Conservation (phyloP, 495 filamentous ascomycete genomes). For the Tuber microsphaerosporum region DNA sequence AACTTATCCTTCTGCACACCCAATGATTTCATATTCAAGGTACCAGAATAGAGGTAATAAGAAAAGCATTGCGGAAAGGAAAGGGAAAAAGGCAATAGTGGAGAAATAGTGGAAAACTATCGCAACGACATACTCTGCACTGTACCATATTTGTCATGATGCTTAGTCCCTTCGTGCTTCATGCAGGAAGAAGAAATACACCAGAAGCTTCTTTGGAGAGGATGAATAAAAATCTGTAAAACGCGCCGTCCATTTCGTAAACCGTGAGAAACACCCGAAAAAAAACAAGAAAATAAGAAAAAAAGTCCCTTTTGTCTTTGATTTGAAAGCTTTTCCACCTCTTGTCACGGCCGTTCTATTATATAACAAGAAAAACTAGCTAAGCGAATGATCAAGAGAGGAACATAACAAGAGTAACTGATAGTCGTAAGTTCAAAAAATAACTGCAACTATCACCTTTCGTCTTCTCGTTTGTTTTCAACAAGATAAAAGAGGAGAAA, state of each 20-base stretch:
- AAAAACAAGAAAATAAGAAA: constrained; percentile 9
- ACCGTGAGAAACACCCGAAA: constrained; percentile 28
- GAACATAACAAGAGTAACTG: constrained; percentile 10
- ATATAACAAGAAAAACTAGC: constrained; percentile 22
- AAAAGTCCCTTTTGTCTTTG: background rate
- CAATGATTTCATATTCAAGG: background rate
- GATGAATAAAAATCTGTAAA: constrained; percentile 11
- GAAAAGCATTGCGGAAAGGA: background rate
- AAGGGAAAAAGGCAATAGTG: background rate
- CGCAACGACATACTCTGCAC: background rate
- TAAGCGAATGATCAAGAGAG: constrained; percentile 9
- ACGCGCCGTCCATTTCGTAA: constrained; percentile 31
- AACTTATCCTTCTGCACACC: background rate
- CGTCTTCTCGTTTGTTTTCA: constrained; percentile 5
- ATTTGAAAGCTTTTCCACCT: constrained; percentile 1
- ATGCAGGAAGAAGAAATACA: background rate
- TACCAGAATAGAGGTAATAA: background rate
- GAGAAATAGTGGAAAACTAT: background rate
- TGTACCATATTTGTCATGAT: constrained; percentile 3
- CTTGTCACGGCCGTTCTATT: constrained; percentile 6
- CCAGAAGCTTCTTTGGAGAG: background rate
- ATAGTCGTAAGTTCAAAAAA: constrained; percentile 16
- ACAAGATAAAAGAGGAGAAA: constrained; percentile 22
- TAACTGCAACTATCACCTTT: constrained; percentile 26
- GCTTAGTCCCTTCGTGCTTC: background rate